These are phyloP conservation scores for Boletus sp. DNA, from an alignment of 768 basidiomycete genomes.

Conservation along the genomic window DNA sequence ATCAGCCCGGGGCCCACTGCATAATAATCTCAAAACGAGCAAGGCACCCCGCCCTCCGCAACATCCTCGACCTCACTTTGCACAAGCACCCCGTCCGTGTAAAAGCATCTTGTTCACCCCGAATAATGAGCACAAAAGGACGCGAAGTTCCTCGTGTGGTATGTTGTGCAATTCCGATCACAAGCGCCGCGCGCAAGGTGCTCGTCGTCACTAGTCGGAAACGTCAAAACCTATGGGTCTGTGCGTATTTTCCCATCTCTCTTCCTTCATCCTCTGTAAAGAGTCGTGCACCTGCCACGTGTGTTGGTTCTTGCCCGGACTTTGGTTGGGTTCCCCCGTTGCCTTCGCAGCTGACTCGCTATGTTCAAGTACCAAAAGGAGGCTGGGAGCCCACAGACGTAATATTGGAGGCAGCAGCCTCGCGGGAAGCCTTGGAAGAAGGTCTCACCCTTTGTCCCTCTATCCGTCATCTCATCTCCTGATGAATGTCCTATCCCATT, in stretches of 20 bases:
- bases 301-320: not conserved
- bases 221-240: constrained; percentile 77
- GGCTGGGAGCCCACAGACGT: constrained; percentile 85
- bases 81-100: constrained; percentile 1
- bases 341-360: constrained; percentile 3
- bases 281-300: not conserved
- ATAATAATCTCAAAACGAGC: not conserved
- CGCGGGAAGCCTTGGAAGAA: constrained; percentile 93
- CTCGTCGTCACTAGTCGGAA: constrained; percentile 85
- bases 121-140: constrained; percentile 60
- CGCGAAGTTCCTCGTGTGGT: constrained; percentile 80
- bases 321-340: not conserved
- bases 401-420: constrained; percentile 81
- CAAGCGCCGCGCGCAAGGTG: constrained; percentile 68
- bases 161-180: constrained; percentile 87
- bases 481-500: constrained; percentile 50
- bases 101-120: constrained; percentile 1
- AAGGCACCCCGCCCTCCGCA: not conserved
- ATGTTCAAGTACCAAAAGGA: constrained; percentile 77
- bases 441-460: constrained; percentile 84
- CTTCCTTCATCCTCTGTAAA: not conserved
- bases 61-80: not conserved
- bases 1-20: not conserved
- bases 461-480: constrained; percentile 70
- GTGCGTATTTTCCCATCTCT: constrained; percentile 52